phyloP scores from a whole-genome alignment of 805 yeast species.

The Candida yuanshanica region DNA sequence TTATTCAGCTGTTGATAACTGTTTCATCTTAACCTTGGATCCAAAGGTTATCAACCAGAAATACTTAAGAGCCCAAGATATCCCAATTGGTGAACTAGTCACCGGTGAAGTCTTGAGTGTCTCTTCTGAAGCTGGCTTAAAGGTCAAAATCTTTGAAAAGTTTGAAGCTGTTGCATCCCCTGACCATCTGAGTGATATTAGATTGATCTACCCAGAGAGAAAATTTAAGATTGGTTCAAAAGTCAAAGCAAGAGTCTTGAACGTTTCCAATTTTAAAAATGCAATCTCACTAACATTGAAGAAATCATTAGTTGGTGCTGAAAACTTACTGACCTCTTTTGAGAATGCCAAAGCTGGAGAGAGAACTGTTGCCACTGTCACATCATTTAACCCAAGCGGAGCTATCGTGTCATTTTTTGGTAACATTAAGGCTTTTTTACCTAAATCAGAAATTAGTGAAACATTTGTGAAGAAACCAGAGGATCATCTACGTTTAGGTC shows the following conservation, averaged over 20 bases:
- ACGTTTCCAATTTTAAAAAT: slow-evolving; percentile 37
- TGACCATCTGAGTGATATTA: slow-evolving; percentile 76
- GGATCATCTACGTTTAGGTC: slow-evolving; percentile 77
- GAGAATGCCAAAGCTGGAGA: slow-evolving; percentile 50
- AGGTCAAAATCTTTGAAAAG: slow-evolving; percentile 57
- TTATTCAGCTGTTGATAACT: slow-evolving; percentile 58
- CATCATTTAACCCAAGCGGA: slow-evolving; percentile 66
- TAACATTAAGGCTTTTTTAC: slow-evolving; percentile 69
- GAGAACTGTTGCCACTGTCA: slow-evolving; percentile 69
- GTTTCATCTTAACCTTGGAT: slow-evolving; percentile 64
- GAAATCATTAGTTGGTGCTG: slow-evolving; percentile 67
- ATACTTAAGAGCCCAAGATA: slow-evolving; percentile 63
- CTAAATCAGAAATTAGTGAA: slow-evolving; percentile 85
- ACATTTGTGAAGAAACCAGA: slow-evolving; percentile 72
- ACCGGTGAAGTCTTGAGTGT: slow-evolving; percentile 49
- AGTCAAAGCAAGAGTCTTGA: slow-evolving; percentile 69
- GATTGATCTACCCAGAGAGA: slow-evolving; percentile 84
- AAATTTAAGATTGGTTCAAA: slow-evolving; percentile 82
- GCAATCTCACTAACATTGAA: slow-evolving; percentile 66
- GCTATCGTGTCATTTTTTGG: slow-evolving; percentile 84
- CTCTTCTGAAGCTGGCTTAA: slow-evolving; percentile 56
- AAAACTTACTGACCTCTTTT: slow-evolving; percentile 33
- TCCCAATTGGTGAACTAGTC: slow-evolving; percentile 68
- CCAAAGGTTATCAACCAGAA: slow-evolving; percentile 56
- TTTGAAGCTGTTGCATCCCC: slow-evolving; percentile 73